A percentile compares a stretch with the other conserved stretches of the same genome.
Conservation (phyloP, 139 green algal species). For the Chlorella ohadii region DNA sequence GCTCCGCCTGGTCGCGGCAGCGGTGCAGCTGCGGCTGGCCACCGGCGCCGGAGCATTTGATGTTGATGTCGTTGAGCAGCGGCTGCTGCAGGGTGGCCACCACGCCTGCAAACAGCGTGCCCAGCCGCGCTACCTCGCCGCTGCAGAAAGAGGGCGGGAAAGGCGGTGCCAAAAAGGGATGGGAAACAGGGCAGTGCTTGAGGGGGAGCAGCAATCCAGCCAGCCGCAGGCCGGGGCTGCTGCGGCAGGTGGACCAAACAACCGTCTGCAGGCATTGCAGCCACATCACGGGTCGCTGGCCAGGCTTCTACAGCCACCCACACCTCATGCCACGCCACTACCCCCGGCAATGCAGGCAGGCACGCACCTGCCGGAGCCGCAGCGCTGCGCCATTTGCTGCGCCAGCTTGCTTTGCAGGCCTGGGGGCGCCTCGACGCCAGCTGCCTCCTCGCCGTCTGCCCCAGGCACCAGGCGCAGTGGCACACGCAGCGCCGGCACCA, state of each 20-base stretch:
- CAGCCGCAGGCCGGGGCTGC: too few species aligned
- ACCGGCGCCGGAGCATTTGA: neutral
- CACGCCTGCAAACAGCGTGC: constrained; percentile 2
- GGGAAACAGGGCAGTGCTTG: neutral
- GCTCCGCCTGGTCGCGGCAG: constrained; percentile 17
- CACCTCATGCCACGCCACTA: too few species aligned
- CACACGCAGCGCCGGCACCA: constrained; percentile 29
- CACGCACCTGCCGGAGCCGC: neutral
- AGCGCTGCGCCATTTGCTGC: too few species aligned
- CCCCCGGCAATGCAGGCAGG: too few species aligned
- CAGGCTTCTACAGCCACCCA: too few species aligned
- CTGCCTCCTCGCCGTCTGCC: neutral
- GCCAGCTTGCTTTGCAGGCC: neutral
- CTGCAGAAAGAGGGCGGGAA: neutral
- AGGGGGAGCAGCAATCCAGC: too few species aligned
- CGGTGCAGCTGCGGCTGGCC: constrained; percentile 21
- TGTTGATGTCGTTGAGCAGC: constrained; percentile 27
- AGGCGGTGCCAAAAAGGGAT: neutral
- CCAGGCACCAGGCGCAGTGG: constrained; percentile 10
- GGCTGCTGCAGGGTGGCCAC: constrained; percentile 32
- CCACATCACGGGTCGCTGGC: too few species aligned
- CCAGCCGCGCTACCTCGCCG: neutral
- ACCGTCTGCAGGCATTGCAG: too few species aligned
- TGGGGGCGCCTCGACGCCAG: neutral
- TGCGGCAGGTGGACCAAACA: too few species aligned